phyloP scores from a whole-genome alignment of 129 eudicot species.

The carrot (Daucus carota) region DH1_v3.0 NC_030387.2:2947501-2948000 shows the following conservation, averaged over 20 bases:
- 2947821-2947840: conserved; percentile 91
- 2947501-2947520: background rate
- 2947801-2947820: conserved; percentile 65
- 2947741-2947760: conserved; percentile 69
- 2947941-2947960: conserved; percentile 58
- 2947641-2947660: background rate
- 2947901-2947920: conserved; percentile 16
- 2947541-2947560: background rate
- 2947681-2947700: conserved; percentile 1
- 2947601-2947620: background rate
- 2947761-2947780: conserved; percentile 71
- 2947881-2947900: background rate
- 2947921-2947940: conserved; percentile 72
- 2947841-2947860: background rate
- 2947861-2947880: conserved; percentile 1
- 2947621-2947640: background rate
- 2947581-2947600: background rate
- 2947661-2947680: background rate
- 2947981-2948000: conserved; percentile 44
- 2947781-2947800: conserved; percentile 39
- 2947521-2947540: background rate
- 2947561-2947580: background rate
- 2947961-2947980: conserved; percentile 34
- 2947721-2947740: conserved; percentile 48
- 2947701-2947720: background rate